Percentiles rank a stretch among this genome's conserved stretches.
Conservation (phyloP, 345 rosid genomes). For the Nasturtium officinale region DNA sequence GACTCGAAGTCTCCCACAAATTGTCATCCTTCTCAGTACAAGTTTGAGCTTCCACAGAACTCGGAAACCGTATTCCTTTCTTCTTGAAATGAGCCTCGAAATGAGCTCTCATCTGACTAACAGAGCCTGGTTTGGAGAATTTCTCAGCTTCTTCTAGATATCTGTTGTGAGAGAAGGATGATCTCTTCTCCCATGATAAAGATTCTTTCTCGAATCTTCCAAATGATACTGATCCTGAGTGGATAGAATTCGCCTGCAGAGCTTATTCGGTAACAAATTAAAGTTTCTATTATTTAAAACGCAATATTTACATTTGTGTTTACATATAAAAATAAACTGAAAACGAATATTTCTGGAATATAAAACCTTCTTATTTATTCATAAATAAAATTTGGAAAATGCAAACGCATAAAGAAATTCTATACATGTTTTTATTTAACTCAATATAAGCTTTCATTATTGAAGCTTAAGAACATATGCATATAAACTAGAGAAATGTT, state of each 20-base stretch:
- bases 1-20: slow-evolving; percentile 34
- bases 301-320: background rate
- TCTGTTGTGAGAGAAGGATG: slow-evolving; percentile 83
- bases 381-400: background rate
- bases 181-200: slow-evolving; percentile 79
- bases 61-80: slow-evolving; percentile 56
- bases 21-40: slow-evolving; percentile 37
- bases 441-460: background rate
- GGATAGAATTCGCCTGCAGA: slow-evolving; percentile 65
- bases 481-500: background rate
- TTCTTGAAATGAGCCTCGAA: slow-evolving; percentile 86
- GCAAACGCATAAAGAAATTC: background rate
- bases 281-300: background rate
- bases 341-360: background rate
- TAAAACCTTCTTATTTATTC: background rate
- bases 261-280: slow-evolving; percentile 22
- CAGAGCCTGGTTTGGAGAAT: slow-evolving; percentile 80
- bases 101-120: slow-evolving; percentile 75
- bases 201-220: slow-evolving; percentile 85
- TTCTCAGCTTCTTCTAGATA: slow-evolving; percentile 90
- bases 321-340: background rate
- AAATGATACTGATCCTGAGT: slow-evolving; percentile 86
- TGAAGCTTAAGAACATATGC: background rate
- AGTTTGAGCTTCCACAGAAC: slow-evolving; percentile 46
- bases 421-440: background rate